Evolutionary conservation across 1,139 yeast species (phyloP).

Genomic region (Candida sp.): DNA sequence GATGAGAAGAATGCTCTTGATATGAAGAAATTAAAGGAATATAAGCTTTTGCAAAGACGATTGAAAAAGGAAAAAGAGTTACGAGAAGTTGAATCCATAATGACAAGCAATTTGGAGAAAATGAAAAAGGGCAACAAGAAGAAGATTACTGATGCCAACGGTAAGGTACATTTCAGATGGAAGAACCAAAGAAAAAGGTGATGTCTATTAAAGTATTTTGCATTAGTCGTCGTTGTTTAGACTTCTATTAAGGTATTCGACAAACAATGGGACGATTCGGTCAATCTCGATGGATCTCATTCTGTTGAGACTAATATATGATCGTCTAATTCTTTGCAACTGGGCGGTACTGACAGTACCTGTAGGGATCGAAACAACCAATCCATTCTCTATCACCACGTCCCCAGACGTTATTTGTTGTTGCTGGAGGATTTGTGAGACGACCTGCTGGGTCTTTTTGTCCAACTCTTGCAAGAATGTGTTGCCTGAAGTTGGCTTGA

Average conservation of each 20-base stretch:
- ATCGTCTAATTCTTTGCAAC: constrained; percentile 81
- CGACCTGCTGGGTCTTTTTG: constrained; percentile 66
- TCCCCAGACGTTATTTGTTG: constrained; percentile 64
- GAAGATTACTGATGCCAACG: constrained; percentile 68
- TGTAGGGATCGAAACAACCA: constrained; percentile 66
- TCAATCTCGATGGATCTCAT: constrained; percentile 72
- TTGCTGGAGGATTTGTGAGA: constrained; percentile 59
- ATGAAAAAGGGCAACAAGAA: constrained; percentile 92
- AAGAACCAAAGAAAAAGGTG: constrained; percentile 80
- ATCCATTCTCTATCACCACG: constrained; percentile 42
- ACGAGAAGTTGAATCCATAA: constrained; percentile 66
- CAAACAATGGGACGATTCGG: constrained; percentile 72
- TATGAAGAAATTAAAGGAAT: constrained; percentile 62
- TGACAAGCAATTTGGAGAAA: constrained; percentile 81
- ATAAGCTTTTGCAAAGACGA: constrained; percentile 57
- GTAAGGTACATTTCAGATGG: constrained; percentile 83
- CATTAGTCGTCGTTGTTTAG: constrained; percentile 31
- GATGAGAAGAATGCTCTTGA: constrained; percentile 48
- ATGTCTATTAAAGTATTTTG: constrained; percentile 1
- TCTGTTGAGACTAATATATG: constrained; percentile 78
- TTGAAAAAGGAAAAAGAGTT: constrained; percentile 72
- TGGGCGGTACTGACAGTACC: constrained; percentile 72
- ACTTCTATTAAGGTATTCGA: constrained; percentile 69
- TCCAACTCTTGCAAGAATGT: constrained; percentile 85
- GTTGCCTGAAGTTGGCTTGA: constrained; percentile 73